These are phyloP conservation scores for Scutellaria barbata DNA, from an alignment of 257 asterid genomes.

Conservation along the genomic window DNA sequence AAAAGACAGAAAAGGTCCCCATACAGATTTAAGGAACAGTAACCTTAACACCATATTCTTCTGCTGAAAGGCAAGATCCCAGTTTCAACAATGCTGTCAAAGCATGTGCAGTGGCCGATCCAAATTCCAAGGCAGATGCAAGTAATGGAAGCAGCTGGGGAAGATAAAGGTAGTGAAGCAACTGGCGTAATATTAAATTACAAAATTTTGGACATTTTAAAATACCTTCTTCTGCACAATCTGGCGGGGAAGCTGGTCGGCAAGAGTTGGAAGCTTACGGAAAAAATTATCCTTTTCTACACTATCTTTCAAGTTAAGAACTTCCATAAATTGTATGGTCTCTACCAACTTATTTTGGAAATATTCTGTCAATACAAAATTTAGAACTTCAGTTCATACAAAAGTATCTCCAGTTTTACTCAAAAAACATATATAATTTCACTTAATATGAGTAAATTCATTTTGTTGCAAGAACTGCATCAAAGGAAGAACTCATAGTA, in stretches of 20 bases:
- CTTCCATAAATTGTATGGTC: conserved; percentile 98
- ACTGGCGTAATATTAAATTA: conserved; percentile 28
- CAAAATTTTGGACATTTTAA: conserved; percentile 23
- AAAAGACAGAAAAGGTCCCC: conserved; percentile 22
- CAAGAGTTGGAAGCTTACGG: conserved; percentile 94
- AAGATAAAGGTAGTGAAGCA: conserved; percentile 29
- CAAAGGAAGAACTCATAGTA: conserved; percentile 13
- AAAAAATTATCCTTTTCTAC: conserved; percentile 97
- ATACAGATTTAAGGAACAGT: conserved; percentile 31
- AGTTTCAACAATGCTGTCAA: conserved; percentile 88
- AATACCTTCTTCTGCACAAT: conserved; percentile 94
- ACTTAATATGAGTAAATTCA: conserved; percentile 24
- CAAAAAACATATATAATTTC: conserved; percentile 10
- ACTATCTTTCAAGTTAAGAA: conserved; percentile 94
- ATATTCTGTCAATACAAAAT: conserved; percentile 72
- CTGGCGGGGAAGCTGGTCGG: conserved; percentile 95
- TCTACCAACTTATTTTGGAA: conserved; percentile 96
- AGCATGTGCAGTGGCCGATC: conserved; percentile 99
- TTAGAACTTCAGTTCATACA: conserved; percentile 36
- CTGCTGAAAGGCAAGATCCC: conserved; percentile 88
- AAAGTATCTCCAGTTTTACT: conserved; percentile 4
- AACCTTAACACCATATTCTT: conserved; percentile 85
- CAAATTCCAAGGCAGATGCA: conserved; percentile 94
- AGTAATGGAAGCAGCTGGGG: conserved; percentile 90
- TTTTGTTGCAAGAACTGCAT: neutral